Base-by-base conservation (phyloP, 2,329 filamentous ascomycete species). In the Colletotrichum sp. region DNA sequence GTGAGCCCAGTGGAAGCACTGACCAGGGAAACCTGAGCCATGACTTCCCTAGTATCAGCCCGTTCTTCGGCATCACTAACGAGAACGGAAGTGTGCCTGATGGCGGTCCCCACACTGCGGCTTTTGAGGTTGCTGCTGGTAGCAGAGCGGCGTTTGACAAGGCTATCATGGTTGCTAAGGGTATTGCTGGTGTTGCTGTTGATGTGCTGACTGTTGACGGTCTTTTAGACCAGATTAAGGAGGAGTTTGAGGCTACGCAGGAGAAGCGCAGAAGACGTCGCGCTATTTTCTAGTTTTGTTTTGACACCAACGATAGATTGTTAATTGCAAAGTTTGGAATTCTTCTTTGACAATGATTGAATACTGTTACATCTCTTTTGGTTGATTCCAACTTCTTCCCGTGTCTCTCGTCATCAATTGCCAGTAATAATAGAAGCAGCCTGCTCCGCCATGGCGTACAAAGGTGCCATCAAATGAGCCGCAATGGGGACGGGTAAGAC, bases 361-460 rank as follows among this genome's bases (percentile, higher is more conserved):
- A n/a, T n/a, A n/a, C n/a, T n/a, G n/a, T 8, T 26, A 57, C n/a
- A 24, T 24, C 21, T 4, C 5, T 34, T 12, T 61, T 12, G 18
- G 21, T 24, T 61, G 1, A 61, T 16, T 5, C 4, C 30, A 5
- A 32, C 15, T 21, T 13, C 30, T 63, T 2, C 60, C 6, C 24
- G 5, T 34, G 16, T 8, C 0, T 60, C 21, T 24, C 34, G 24
- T 71, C 0, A 12, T 71, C 0, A 12, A n/a, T n/a, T 65, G 7
- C 60, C 63, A 12, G 63, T 61, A 9, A 92, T 92, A 24, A 88
- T 88, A 80, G 91, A 90, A 5, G 90, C 89, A 3, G 91, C 90
- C 83, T 92, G 92, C 82, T 92, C 90, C 10, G 86, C 87, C 36
- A 91, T 83, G 80, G 92, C 90, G 79, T 90, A 91, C 1, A 88